Conservation (phyloP, 2,329 filamentous ascomycete genomes). For the Leptoxyphium fumago region DNA sequence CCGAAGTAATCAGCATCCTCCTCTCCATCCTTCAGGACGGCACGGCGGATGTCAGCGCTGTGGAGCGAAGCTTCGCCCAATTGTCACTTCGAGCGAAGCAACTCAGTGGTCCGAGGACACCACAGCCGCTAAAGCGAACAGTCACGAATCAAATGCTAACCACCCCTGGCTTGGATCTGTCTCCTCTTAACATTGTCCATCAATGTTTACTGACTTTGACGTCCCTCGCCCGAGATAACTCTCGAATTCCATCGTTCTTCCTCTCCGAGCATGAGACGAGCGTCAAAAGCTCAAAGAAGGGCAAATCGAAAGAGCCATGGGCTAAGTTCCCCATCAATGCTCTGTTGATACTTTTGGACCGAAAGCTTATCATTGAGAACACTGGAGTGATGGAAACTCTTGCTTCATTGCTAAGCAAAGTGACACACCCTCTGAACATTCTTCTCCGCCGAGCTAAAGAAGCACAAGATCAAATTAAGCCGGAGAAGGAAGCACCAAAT, state of each 20-base stretch:
- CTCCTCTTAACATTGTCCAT: conserved; percentile 86
- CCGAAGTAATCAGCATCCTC: conserved; percentile 84
- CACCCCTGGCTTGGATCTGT: conserved; percentile 58
- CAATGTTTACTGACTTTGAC: conserved; percentile 81
- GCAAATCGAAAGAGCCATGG: conserved; percentile 70
- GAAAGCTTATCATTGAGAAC: conserved; percentile 92
- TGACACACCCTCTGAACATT: conserved; percentile 72
- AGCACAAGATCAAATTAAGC: conserved; percentile 26
- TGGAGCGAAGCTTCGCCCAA: conserved; percentile 90
- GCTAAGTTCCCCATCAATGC: conserved; percentile 87
- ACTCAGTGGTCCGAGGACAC: conserved; percentile 50
- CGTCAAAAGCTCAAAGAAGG: conserved; percentile 61
- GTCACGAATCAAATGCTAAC: conserved; percentile 42
- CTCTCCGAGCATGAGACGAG: conserved; percentile 83
- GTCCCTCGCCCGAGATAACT: conserved; percentile 70
- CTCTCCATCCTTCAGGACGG: conserved; percentile 92
- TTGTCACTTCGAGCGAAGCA: conserved; percentile 84
- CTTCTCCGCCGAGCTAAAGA: conserved; percentile 75
- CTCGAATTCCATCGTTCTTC: conserved; percentile 81
- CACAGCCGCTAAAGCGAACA: conserved; percentile 63
- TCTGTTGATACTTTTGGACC: conserved; percentile 71
- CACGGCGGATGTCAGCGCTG: conserved; percentile 79
- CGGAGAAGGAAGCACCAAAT: conserved; percentile 13
- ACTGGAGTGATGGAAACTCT: conserved; percentile 93
- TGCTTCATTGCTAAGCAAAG: conserved; percentile 70